Conservation (phyloP, 208 protist species). For the Leishmania aethiopica region DNA sequence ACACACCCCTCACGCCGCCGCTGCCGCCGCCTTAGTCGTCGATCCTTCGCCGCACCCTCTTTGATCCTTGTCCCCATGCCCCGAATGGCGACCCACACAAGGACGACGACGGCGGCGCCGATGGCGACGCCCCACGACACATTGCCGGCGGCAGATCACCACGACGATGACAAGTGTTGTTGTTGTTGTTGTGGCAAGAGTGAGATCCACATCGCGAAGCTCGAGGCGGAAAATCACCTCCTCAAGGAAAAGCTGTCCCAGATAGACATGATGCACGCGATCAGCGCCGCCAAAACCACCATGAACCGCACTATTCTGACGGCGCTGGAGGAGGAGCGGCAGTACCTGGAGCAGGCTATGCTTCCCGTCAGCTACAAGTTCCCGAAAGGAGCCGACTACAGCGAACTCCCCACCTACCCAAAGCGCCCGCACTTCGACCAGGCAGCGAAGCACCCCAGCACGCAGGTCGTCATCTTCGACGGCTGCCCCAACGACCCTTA, state of each 20-base stretch:
- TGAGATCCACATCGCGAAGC: conserved; percentile 36
- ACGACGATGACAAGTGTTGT: conserved; percentile 22
- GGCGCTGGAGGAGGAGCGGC: conserved; percentile 58
- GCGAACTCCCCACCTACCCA: conserved; percentile 73
- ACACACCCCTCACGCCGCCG: not conserved
- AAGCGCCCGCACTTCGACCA: conserved; percentile 78
- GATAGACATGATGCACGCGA: conserved; percentile 59
- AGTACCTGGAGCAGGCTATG: conserved; percentile 46
- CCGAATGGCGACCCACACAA: not conserved
- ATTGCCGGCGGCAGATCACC: not conserved
- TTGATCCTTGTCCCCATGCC: not conserved
- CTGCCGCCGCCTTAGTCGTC: not conserved
- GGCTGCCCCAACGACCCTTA: conserved; percentile 91
- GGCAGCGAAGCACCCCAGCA: conserved; percentile 61
- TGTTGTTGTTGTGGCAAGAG: conserved; percentile 19
- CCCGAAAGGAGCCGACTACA: conserved; percentile 42
- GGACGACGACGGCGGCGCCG: conserved; percentile 4
- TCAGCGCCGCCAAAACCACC: conserved; percentile 46
- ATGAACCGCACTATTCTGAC: conserved; percentile 45
- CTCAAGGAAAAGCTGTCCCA: conserved; percentile 48
- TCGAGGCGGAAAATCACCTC: conserved; percentile 55
- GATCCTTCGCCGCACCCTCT: not conserved
- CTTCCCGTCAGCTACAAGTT: conserved; percentile 44
- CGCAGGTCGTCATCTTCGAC: conserved; percentile 85
- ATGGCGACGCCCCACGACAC: not conserved